Evolutionary conservation across 2,329 filamentous ascomycete species (phyloP).

Genomic region (Aspergillus aculeatus): DNA sequence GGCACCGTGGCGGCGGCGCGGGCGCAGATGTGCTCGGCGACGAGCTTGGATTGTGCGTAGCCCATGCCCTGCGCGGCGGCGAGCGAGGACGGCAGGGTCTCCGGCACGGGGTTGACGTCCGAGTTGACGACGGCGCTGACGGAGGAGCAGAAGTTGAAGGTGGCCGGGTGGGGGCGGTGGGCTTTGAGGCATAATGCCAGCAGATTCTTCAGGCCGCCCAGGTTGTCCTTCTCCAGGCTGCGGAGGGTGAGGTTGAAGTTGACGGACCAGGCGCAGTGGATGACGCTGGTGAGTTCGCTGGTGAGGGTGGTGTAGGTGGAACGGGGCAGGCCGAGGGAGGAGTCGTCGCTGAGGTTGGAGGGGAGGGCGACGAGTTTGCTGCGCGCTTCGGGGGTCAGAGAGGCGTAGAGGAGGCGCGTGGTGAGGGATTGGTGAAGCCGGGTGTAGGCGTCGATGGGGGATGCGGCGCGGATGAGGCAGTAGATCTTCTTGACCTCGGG

Average conservation of each 20-base stretch:
- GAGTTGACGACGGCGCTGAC: constrained; percentile 44
- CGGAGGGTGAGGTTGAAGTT: constrained; percentile 60
- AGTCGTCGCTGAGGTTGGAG: constrained; percentile 49
- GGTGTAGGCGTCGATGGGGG: constrained; percentile 41
- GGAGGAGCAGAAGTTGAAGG: constrained; percentile 53
- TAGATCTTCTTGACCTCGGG: constrained; percentile 48
- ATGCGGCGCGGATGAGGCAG: constrained; percentile 56
- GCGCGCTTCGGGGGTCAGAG: constrained; percentile 16
- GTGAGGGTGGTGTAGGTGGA: constrained; percentile 44
- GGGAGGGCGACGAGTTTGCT: constrained; percentile 50
- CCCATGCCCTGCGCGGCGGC: constrained; percentile 44
- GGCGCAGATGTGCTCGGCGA: constrained; percentile 33
- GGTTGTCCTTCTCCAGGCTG: constrained; percentile 56
- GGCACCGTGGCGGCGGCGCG: constrained; percentile 20
- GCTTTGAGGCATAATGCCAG: constrained; percentile 39
- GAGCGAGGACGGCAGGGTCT: constrained; percentile 34
- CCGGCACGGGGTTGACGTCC: constrained; percentile 28
- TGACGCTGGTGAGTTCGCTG: constrained; percentile 50
- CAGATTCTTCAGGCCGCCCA: constrained; percentile 49
- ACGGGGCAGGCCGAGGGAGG: constrained; percentile 49
- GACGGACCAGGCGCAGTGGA: constrained; percentile 65
- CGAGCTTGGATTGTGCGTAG: constrained; percentile 42
- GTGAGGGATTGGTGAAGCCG: constrained; percentile 48
- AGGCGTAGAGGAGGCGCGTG: constrained; percentile 34
- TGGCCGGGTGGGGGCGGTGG: constrained; percentile 31